phyloP scores from a whole-genome alignment of 805 yeast genomes.

The Wickerhamomyces silvicola region DNA sequence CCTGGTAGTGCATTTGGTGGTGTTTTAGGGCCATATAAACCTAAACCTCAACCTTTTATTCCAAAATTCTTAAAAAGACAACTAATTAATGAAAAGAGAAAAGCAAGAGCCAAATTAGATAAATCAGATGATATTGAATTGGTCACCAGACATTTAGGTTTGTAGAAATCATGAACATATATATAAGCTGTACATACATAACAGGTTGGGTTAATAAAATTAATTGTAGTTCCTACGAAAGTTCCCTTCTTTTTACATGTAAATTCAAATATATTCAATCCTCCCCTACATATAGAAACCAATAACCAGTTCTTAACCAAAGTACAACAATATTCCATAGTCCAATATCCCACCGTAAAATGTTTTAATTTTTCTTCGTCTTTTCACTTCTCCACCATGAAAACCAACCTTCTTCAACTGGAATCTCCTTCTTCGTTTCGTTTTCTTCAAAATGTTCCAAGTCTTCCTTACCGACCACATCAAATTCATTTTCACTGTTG shows the following conservation, averaged over 20 bases:
- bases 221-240: too few species aligned
- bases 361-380: too few species aligned
- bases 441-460: slow-evolving; percentile 9
- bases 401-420: too few species aligned
- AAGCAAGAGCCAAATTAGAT: slow-evolving; percentile 13
- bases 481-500: slow-evolving; percentile 32
- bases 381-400: too few species aligned
- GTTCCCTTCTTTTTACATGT: too few species aligned
- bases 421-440: slow-evolving; percentile 1
- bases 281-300: not conserved
- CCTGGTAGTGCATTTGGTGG: slow-evolving; percentile 77
- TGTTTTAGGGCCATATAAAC: slow-evolving; percentile 45
- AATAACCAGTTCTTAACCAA: too few species aligned
- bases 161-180: slow-evolving; percentile 4
- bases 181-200: not conserved
- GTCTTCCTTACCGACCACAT: slow-evolving; percentile 35
- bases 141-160: slow-evolving; percentile 15
- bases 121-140: slow-evolving; percentile 17
- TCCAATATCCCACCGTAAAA: too few species aligned
- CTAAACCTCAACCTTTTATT: slow-evolving; percentile 61
- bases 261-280: too few species aligned
- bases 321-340: too few species aligned
- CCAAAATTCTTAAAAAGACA: slow-evolving; percentile 41
- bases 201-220: not conserved
- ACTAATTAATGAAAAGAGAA: slow-evolving; percentile 37